Evolutionary conservation across 768 basidiomycete genomes (phyloP).

Genomic region (Boletus sp.): DNA sequence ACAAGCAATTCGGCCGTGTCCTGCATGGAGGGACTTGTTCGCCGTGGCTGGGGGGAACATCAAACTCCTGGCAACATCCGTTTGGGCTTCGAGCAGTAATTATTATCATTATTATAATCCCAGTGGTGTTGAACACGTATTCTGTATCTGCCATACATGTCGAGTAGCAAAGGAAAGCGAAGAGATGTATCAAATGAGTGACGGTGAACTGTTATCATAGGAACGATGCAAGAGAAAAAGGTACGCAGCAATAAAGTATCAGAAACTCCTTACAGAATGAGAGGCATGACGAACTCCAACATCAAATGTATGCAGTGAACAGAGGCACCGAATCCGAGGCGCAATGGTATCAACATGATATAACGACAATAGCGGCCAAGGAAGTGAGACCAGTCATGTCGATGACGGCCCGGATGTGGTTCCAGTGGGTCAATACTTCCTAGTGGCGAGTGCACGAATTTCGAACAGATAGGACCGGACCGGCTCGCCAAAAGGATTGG

Average conservation of each 20-base stretch:
- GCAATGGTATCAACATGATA: constrained; percentile 17
- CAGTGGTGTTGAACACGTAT: constrained; percentile 30
- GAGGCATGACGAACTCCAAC: constrained; percentile 20
- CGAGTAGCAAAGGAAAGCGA: constrained; percentile 22
- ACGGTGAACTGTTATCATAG: constrained; percentile 24
- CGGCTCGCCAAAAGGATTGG: constrained; percentile 33
- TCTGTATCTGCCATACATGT: constrained; percentile 38
- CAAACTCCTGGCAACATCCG: not conserved
- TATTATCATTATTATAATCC: constrained; percentile 22
- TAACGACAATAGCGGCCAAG: constrained; percentile 1
- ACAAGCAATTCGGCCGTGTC: constrained; percentile 58
- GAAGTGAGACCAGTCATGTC: not conserved
- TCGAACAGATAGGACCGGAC: constrained; percentile 72
- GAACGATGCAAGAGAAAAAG: constrained; percentile 25
- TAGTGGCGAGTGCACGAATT: constrained; percentile 82
- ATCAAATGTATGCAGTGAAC: constrained; percentile 22
- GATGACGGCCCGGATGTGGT: not conserved
- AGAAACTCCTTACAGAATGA: constrained; percentile 27
- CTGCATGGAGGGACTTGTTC: constrained; percentile 27
- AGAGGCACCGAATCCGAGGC: constrained; percentile 17
- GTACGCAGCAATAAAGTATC: constrained; percentile 29
- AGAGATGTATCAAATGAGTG: constrained; percentile 18
- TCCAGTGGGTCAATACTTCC: constrained; percentile 56
- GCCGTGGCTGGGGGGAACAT: not conserved
- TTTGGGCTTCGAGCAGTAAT: not conserved